Evolutionary conservation across 176 grass and related monocot genomes (phyloP).

Genomic region (Triticum turgidum): DNA sequence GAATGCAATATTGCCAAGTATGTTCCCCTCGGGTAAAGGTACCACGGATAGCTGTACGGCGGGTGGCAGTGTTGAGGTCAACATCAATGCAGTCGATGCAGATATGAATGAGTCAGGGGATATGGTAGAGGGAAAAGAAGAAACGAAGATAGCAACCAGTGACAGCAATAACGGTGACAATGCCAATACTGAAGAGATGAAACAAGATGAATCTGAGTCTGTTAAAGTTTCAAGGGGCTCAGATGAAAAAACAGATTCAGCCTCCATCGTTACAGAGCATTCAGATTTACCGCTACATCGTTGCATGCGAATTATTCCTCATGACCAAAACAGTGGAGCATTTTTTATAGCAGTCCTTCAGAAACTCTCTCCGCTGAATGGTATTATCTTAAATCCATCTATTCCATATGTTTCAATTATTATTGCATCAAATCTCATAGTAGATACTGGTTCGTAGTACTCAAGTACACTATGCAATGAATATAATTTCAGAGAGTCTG

Average conservation of each 20-base stretch:
- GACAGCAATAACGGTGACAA: neutral
- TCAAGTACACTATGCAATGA: neutral
- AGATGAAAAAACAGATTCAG: constrained; percentile 27
- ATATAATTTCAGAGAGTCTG: constrained; percentile 50
- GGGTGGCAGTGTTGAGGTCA: constrained; percentile 29
- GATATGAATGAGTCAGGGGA: constrained; percentile 29
- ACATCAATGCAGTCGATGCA: constrained; percentile 32
- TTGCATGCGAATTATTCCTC: constrained; percentile 94
- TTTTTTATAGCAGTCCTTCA: constrained; percentile 97
- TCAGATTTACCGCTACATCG: constrained; percentile 70
- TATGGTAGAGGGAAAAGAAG: constrained; percentile 26
- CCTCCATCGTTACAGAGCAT: constrained; percentile 42
- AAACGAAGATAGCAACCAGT: constrained; percentile 6
- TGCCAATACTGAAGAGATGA: neutral
- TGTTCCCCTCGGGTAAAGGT: constrained; percentile 92
- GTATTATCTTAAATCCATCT: constrained; percentile 37
- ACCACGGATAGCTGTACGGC: constrained; percentile 27
- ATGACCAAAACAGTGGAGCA: constrained; percentile 94
- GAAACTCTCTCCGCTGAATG: constrained; percentile 59
- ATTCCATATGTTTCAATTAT: constrained; percentile 11
- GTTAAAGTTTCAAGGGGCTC: constrained; percentile 18
- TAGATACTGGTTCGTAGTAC: neutral
- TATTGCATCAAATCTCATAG: constrained; percentile 6
- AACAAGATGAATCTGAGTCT: constrained; percentile 28
- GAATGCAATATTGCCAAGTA: constrained; percentile 64